phyloP scores from a whole-genome alignment of 257 asterid genomes.

The Phtheirospermum japonicum region DNA sequence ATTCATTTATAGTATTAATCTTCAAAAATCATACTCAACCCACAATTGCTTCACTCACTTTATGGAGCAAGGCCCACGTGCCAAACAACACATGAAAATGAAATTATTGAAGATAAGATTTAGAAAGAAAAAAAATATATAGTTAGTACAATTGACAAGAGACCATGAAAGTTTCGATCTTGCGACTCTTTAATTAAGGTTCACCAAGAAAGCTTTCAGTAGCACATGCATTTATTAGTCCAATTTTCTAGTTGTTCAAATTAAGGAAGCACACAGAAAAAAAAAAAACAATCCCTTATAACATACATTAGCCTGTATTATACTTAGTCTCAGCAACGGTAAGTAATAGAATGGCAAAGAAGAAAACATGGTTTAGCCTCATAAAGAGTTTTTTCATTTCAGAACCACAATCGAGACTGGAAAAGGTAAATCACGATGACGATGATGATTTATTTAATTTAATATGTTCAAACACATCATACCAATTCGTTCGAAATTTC shows the following conservation, averaged over 20 bases:
- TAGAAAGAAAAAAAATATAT: background rate
- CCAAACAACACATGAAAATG: constrained; percentile 44
- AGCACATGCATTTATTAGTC: constrained; percentile 27
- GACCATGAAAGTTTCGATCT: constrained; percentile 12
- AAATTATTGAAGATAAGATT: constrained; percentile 40
- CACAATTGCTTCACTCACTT: constrained; percentile 33
- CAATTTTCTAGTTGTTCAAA: constrained; percentile 29
- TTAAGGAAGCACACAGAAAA: constrained; percentile 25
- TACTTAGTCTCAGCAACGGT: background rate
- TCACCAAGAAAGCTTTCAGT: constrained; percentile 26
- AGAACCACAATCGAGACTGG: constrained; percentile 55
- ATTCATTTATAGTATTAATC: constrained; percentile 29
- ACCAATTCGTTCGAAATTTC: constrained; percentile 13
- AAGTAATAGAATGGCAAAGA: constrained; percentile 51
- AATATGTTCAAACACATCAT: background rate
- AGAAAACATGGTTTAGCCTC: constrained; percentile 62
- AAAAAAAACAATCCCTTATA: background rate
- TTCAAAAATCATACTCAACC: constrained; percentile 32
- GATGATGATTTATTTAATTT: background rate
- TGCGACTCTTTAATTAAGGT: constrained; percentile 22
- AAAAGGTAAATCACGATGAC: constrained; percentile 42
- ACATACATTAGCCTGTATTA: background rate
- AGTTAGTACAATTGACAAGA: constrained; percentile 17
- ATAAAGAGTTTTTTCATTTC: constrained; percentile 61
- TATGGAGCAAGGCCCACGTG: constrained; percentile 50